Base-by-base conservation (phyloP, 2,329 filamentous ascomycete species). In the Venturia asperata region DNA sequence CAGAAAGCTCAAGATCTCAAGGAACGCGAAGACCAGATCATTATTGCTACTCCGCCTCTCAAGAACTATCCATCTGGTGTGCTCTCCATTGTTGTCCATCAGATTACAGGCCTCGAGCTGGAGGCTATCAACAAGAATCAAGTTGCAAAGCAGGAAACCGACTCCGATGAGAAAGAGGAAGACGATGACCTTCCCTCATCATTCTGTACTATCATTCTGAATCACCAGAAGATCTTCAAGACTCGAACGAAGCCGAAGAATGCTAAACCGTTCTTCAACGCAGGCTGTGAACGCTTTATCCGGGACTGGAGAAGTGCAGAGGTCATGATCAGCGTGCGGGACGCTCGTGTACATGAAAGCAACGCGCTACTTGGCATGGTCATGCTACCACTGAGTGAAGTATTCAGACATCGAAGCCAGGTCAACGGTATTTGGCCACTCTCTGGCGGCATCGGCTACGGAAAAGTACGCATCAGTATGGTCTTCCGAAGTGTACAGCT, bases 221-320 rank as follows among this genome's bases (percentile, higher is more conserved):
- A 91, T 71, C 87, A 91, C 71, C 82, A 83, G 68, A 90, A 83
- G 66, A 76, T 83, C 15, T 92, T 87, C 76, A 86, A 83, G 70
- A 90, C 88, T 1, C 79, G 89, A 19, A 90, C 88, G 0, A 91
- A 92, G 74, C 88, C 89, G 0, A 90, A 90, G 76, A 91, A 90
- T 67, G 82, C 85, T 0, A 90, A 90, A 70, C 89, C 89, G 0
- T 91, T 91, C 74, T 91, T 89, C 79, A 91, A 91, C 68, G 88
- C 89, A 2, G 87, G 87, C 6, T 89, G 85, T 1, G 89, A 92
- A 72, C 82, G 87, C 5, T 90, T 90, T 68, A 81, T 91, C 47
- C 79, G 84, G 15, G 85, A 91, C 71, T 90, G 87, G 82, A 79
- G 78, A 19, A 84, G 81, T 15, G 82, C 86, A 1, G 87, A 91